These are phyloP conservation scores for Candida jianshihensis DNA, from an alignment of 805 yeast genomes.

Conservation along the genomic window DNA sequence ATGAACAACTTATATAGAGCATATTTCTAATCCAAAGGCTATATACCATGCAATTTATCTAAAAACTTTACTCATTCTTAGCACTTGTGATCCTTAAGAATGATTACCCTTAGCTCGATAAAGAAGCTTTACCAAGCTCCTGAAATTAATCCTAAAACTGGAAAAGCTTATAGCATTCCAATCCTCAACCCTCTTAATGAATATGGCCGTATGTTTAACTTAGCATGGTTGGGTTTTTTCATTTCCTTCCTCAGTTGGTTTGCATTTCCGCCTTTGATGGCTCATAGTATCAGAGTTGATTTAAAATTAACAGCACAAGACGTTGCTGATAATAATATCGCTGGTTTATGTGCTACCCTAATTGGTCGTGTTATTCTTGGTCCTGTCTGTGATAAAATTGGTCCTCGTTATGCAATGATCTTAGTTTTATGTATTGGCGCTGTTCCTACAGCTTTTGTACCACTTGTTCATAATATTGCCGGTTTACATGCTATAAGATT, in stretches of 20 bases:
- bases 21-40: too few relatives aligned
- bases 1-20: too few relatives aligned
- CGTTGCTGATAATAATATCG: slow-evolving; percentile 24
- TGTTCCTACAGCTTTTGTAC: slow-evolving; percentile 24
- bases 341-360: slow-evolving; percentile 25
- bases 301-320: slow-evolving; percentile 19
- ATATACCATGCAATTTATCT: too few relatives aligned
- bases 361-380: slow-evolving; percentile 24
- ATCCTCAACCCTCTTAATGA: slow-evolving; percentile 20
- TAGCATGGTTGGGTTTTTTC: slow-evolving; percentile 27
- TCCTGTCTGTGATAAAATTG: slow-evolving; percentile 23
- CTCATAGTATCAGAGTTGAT: slow-evolving; percentile 19
- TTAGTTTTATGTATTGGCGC: slow-evolving; percentile 21
- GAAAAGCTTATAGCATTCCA: slow-evolving; percentile 22
- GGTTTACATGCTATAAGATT: slow-evolving; percentile 28
- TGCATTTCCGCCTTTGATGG: slow-evolving; percentile 26
- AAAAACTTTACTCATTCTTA: too few relatives aligned
- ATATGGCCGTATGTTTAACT: slow-evolving; percentile 21
- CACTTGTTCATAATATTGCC: slow-evolving; percentile 17
- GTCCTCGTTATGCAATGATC: slow-evolving; percentile 25
- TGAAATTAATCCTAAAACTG: slow-evolving; percentile 20
- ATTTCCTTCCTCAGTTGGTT: slow-evolving; percentile 27
- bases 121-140: slow-evolving; percentile 18
- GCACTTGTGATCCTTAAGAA: too few relatives aligned
- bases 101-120: not conserved